phyloP scores from a whole-genome alignment of 1,284 basidiomycete species.

The Trametes versicolor region DNA sequence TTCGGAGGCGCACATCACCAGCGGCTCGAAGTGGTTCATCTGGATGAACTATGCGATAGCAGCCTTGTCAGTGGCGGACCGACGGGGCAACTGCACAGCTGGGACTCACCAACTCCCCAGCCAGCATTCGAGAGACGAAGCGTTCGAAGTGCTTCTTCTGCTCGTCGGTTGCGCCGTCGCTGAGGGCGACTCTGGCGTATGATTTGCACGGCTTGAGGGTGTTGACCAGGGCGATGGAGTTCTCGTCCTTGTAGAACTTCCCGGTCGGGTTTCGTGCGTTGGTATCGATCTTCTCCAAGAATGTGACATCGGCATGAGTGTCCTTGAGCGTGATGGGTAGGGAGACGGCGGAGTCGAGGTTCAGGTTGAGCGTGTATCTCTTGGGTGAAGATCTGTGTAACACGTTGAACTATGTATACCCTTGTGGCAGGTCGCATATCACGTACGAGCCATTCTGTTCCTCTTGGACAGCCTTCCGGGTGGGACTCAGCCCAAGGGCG shows the following conservation, averaged over 20 bases:
- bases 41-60: constrained; percentile 39
- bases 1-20: constrained; percentile 41
- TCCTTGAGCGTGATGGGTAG: constrained; percentile 39
- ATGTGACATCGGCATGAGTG: constrained; percentile 31
- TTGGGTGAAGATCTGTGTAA: constrained; percentile 5
- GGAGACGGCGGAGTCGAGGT: constrained; percentile 36
- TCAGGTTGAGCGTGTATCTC: constrained; percentile 28
- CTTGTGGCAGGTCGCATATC: not conserved
- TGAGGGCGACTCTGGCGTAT: constrained; percentile 33
- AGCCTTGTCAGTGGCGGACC: not conserved
- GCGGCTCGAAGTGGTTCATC: constrained; percentile 36
- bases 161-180: constrained; percentile 27
- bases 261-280: constrained; percentile 35
- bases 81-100: not conserved
- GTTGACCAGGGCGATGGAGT: constrained; percentile 34
- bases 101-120: constrained; percentile 40
- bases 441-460: constrained; percentile 15
- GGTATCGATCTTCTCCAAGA: constrained; percentile 30
- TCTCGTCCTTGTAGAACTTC: constrained; percentile 44
- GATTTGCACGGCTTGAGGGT: constrained; percentile 37
- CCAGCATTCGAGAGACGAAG: constrained; percentile 35
- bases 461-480: constrained; percentile 6
- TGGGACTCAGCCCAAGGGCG: constrained; percentile 17
- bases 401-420: not conserved
- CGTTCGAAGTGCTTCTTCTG: constrained; percentile 39